Percentiles rank a stretch among this genome's conserved stretches.
Evolutionary conservation across 2,329 filamentous ascomycete species (phyloP).

Genomic region (Monosporascus sp.): DNA sequence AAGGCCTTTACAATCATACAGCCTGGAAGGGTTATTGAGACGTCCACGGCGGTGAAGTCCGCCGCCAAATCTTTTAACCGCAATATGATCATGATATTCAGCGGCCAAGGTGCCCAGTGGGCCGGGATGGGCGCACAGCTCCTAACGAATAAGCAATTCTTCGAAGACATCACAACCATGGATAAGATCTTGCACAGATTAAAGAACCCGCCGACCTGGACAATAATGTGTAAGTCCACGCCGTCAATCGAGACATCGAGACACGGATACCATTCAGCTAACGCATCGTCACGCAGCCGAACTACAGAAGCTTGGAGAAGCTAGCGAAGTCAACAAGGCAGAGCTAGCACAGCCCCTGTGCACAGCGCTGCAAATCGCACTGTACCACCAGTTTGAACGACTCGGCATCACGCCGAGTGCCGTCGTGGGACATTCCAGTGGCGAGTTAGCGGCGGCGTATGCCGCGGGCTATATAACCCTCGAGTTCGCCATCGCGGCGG

Average conservation of each 20-base stretch:
- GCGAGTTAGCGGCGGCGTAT: slow-evolving; percentile 42
- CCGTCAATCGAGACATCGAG: not conserved
- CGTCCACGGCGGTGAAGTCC: slow-evolving; percentile 4
- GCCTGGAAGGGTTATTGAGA: slow-evolving; percentile 5
- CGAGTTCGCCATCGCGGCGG: slow-evolving; percentile 31
- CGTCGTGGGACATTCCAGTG: slow-evolving; percentile 38
- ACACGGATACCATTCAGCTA: slow-evolving; percentile 10
- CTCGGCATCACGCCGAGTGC: slow-evolving; percentile 27
- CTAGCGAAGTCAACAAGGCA: slow-evolving; percentile 16
- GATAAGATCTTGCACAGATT: slow-evolving; percentile 9
- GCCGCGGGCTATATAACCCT: slow-evolving; percentile 31
- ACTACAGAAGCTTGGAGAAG: slow-evolving; percentile 10
- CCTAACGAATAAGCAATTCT: slow-evolving; percentile 10
- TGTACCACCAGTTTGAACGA: slow-evolving; percentile 33
- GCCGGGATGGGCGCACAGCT: slow-evolving; percentile 19
- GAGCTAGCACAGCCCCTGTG: slow-evolving; percentile 28
- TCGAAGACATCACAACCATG: slow-evolving; percentile 10
- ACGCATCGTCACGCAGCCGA: slow-evolving; percentile 7
- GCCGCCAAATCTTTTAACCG: slow-evolving; percentile 7
- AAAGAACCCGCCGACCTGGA: slow-evolving; percentile 8
- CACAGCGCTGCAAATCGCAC: slow-evolving; percentile 34
- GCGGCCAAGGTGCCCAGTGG: slow-evolving; percentile 29
- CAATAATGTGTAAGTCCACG: slow-evolving; percentile 10
- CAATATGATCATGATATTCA: slow-evolving; percentile 22
- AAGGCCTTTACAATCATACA: slow-evolving; percentile 19